Evolutionary conservation across 2,329 filamentous ascomycete species (phyloP), one percentile per base, ranked within the genome.

Genomic region (Colletotrichum liaoningense): DNA sequence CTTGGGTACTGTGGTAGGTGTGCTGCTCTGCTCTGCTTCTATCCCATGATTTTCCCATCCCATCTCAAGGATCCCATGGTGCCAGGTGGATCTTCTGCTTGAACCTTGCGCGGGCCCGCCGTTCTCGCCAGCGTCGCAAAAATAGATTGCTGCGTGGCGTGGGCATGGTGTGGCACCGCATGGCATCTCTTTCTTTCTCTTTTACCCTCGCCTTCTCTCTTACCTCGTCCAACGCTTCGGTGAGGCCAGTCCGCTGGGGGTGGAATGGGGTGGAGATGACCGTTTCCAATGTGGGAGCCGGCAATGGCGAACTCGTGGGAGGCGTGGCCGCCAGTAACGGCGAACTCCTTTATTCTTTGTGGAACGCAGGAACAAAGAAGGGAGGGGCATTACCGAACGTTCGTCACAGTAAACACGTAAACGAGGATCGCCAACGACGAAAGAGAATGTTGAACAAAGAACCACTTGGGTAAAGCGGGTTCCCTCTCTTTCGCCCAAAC

Each of bases 101-200:
- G 42, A 49, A 49, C 42, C 42, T 49, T 49, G 42, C 42, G 42
- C 26, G 28, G 60, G 28, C 46, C 62, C 46, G 62, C 46, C 46
- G 59, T 63, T 60, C 55, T 69, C 59, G 56, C 70, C 60, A 70
- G 70, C 60, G 66, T 69, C 70, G 46, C 62, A 70, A 73, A 73
- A 73, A 73, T 73, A 73, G 70, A 66, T 70, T 73, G 56, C 49
- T 56, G 62, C 62, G 11, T 60, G 19, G 26, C 19, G 56, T 42
- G 38, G 38, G 38, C 38, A 16, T 22, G 56, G 56, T 30, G 28
- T 30, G 11, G 16, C 24, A 30, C 26, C 19, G 19, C 14, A 30
- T 62, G 65, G 55, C 55, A 54, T 22, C 16, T 49, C 42, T 49
- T n/a, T 49, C 42, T 49, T n/a, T 49, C 16, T n/a, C 16, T 19